Evolutionary conservation across 352 stramenopile genomes (phyloP), one percentile per base, ranked within the genome.

Genomic region (Pythium dissotocum): DNA sequence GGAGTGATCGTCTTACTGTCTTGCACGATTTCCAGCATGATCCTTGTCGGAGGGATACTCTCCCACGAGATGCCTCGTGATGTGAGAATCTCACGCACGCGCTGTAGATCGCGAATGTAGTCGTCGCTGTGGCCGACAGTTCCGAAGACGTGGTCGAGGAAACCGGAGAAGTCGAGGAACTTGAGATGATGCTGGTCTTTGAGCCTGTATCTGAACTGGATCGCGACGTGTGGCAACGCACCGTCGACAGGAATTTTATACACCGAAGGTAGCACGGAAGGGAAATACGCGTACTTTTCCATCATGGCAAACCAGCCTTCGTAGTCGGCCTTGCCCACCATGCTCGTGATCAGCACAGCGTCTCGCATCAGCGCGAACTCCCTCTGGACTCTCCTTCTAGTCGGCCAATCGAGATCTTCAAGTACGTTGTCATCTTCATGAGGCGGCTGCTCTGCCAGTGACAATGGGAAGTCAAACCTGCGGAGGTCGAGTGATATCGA

Each of bases 351-450:
- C 2, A 44, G 21, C 16, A 64, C 55, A 9, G 58, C 58, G 30
- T 64, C 58, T 8, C 30, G 80, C 28, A 40, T 82, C 18, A 42
- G 36, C 36, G 7, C 36, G 2, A 42, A 42, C 4, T 9, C 36
- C 36, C 14, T 42, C 36, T 42, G 36, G 36, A 42, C 14, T 42
- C 14, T 42, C 36, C 36, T 7, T 42, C 36, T 7, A 7, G 4
- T 42, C 36, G 36, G 36, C 36, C 36, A 42, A 4, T 42, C 36
- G 14, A 16, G 6, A 12, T 16, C 36, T 2, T 42, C 36, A 16
- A 10, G 10, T 9, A 12, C 36, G 36, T 4, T 38, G 6, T 38
- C 36, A 12, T 42, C 36, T 16, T 42, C 36, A 42, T 42, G 7
- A 16, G 36, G 36, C 10, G 7, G 6, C 33, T 38, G 33, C 33